Evolutionary conservation across 73 alveolate species (phyloP), one percentile per base, ranked within the genome.

Genomic region (Tetrahymena elliotti): DNA sequence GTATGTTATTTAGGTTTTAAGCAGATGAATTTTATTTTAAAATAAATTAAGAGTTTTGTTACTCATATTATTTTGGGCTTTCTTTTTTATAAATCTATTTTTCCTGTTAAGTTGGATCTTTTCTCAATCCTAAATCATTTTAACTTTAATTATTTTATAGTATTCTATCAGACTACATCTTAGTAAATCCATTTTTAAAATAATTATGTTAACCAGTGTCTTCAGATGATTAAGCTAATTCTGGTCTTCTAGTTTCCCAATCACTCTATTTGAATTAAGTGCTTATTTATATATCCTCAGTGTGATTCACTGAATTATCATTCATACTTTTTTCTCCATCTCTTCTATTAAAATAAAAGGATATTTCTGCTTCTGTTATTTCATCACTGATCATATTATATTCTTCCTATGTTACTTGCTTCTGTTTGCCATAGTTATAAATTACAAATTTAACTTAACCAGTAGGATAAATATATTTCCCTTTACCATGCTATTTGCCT

Each of bases 401-500:
- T 68, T 68, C 88, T 68, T 68, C 88, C 3, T 2, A 18, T 6
- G 38, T 68, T 68, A 68, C 3, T 31, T 68, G 38, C 36, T 68
- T 68, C n/a, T 68, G 6, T 31, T 68, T 68, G 88, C 88, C 88
- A 68, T 68, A 36, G n/a, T 68, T 68, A 31, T 68, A 68, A 22
- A 68, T 22, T 22, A 68, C 88, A 68, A 22, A 68, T 31, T 68
- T 68, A 27, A 27, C 20, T 68, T 68, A 47, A 34, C 96, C 96
- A 33, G 41, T 88, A 34, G 96, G 84, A 47, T 83, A 83, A 3
- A 94, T 35, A 6, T 84, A 52, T 3, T 41, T 41, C 9, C 96
- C 96, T n/a, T 84, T 54, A 39, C 96, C 96, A 94, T 94, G 96
- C 37, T 94, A 92, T 84, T 88, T 94, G 7, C 96, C 96, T 52